Conservation (phyloP, 2,329 filamentous ascomycete species). For the Purpureocillium takamizusanense region DNA sequence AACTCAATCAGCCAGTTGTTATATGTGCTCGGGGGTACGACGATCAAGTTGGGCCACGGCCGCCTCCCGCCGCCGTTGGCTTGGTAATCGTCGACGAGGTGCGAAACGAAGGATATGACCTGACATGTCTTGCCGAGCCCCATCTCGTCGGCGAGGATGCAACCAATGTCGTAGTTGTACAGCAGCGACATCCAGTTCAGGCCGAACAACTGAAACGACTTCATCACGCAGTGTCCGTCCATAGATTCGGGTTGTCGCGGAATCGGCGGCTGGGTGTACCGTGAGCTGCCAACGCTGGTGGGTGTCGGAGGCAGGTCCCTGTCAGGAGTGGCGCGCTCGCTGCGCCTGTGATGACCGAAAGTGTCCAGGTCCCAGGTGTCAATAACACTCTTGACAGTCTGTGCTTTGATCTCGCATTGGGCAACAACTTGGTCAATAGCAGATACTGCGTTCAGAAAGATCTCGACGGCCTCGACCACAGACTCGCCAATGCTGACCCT, state of each 20-base stretch:
- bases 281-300: slow-evolving; percentile 24
- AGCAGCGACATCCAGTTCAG: slow-evolving; percentile 90
- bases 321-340: slow-evolving; percentile 18
- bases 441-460: slow-evolving; percentile 72
- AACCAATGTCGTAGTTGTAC: slow-evolving; percentile 70
- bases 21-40: slow-evolving; percentile 87
- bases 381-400: slow-evolving; percentile 37
- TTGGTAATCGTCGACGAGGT: slow-evolving; percentile 60
- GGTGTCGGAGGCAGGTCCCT: slow-evolving; percentile 32
- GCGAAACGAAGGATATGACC: slow-evolving; percentile 83
- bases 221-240: slow-evolving; percentile 67
- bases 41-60: slow-evolving; percentile 68
- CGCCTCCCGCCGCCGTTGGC: slow-evolving; percentile 16
- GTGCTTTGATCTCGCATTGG: slow-evolving; percentile 65
- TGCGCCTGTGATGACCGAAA: slow-evolving; percentile 30
- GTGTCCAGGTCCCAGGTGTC: slow-evolving; percentile 40
- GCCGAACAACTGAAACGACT: slow-evolving; percentile 89
- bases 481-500: slow-evolving; percentile 42
- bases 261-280: slow-evolving; percentile 33
- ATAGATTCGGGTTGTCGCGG: slow-evolving; percentile 65
- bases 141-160: slow-evolving; percentile 97
- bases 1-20: slow-evolving; percentile 97
- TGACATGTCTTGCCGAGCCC: slow-evolving; percentile 94
- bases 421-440: slow-evolving; percentile 76
- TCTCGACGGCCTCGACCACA: slow-evolving; percentile 43